Evolutionary conservation across 805 yeast genomes (phyloP), one percentile per base, ranked within the genome.

Genomic region (Priceomyces melissophilus): DNA sequence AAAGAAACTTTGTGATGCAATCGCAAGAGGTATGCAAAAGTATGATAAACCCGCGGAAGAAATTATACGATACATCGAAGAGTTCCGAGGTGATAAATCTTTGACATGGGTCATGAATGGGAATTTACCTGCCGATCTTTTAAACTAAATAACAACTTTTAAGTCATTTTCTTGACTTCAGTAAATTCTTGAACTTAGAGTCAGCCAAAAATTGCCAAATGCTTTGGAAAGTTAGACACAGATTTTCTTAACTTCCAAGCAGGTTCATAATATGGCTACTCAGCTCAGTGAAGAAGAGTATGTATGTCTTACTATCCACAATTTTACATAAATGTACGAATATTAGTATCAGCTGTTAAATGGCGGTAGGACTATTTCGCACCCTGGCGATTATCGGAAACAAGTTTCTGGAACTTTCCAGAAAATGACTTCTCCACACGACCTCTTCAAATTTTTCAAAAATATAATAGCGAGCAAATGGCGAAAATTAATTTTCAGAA

Each of bases 71-170:
- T 64, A 62, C 41, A 69, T 69, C 37, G 75, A 69, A 46, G 66
- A 63, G 42, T 69, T 62, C 46, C 49, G 74, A 20, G 73, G 69
- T 30, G 71, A 67, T 38, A 67, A 66, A 51, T 60, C 67, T 29
- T 57, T 69, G 37, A 69, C 75, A 3, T 69, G 75, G 75, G 67
- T 69, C 4, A 69, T 69, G 75, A 69, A 69, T 47, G 75, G 75
- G 7, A 65, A 69, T 42, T 53, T 69, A 9, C 75, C 75, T 3
- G 43, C 46, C 5, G 72, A 67, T 42, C 48, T 65, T 39, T 26
- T 42, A 10, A 35, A 23, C 23, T 48, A 36, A 12, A 12, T 32
- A 26, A 9, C 27, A 11, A 20, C 7, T 20, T 20, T n/a, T n/a
- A n/a, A 20, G 8, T 20, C 25, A 8, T 20, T 20, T 20, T 20